Percentiles rank a stretch among this genome's conserved stretches.
These are phyloP conservation scores for Dalbergia cultrata DNA, from an alignment of 306 rosid genomes.

Conservation along the genomic window DNA sequence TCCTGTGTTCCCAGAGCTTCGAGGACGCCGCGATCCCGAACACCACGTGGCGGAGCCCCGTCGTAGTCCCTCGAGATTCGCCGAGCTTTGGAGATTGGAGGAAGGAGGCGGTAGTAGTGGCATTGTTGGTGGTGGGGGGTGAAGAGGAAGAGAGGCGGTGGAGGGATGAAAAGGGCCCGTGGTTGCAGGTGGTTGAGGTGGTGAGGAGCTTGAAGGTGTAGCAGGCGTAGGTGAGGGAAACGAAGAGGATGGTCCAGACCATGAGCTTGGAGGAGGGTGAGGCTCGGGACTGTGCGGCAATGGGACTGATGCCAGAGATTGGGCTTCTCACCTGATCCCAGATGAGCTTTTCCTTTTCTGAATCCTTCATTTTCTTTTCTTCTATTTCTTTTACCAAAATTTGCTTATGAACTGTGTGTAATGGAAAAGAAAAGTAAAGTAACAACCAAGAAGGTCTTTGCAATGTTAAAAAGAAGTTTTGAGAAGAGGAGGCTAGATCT, in stretches of 20 bases:
- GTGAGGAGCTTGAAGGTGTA: slow-evolving; percentile 81
- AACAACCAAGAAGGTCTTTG: too few relatives aligned
- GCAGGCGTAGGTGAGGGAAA: slow-evolving; percentile 70
- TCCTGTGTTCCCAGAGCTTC: slow-evolving; percentile 81
- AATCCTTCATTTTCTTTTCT: slow-evolving; percentile 65
- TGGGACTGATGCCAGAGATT: slow-evolving; percentile 27
- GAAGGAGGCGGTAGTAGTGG: background rate
- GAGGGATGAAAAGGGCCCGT: slow-evolving; percentile 51
- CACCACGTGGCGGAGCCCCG: slow-evolving; percentile 72
- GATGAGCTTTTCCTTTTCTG: slow-evolving; percentile 73
- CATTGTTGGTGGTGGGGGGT: background rate
- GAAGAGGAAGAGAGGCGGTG: slow-evolving; percentile 40
- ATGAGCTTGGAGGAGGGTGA: slow-evolving; percentile 63
- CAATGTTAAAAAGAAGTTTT: background rate
- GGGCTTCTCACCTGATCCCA: slow-evolving; percentile 74
- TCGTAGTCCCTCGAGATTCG: slow-evolving; percentile 1
- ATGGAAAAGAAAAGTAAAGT: too few relatives aligned
- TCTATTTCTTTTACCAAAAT: background rate
- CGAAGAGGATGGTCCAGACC: slow-evolving; percentile 74
- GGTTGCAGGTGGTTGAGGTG: slow-evolving; percentile 62
- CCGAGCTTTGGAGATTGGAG: background rate
- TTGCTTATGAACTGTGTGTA: too few relatives aligned
- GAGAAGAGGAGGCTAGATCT: background rate
- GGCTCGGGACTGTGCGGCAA: slow-evolving; percentile 46
- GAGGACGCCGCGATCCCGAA: slow-evolving; percentile 97